Conservation (phyloP, 2,329 filamentous ascomycete species). For the Exophiala spinifera region DNA sequence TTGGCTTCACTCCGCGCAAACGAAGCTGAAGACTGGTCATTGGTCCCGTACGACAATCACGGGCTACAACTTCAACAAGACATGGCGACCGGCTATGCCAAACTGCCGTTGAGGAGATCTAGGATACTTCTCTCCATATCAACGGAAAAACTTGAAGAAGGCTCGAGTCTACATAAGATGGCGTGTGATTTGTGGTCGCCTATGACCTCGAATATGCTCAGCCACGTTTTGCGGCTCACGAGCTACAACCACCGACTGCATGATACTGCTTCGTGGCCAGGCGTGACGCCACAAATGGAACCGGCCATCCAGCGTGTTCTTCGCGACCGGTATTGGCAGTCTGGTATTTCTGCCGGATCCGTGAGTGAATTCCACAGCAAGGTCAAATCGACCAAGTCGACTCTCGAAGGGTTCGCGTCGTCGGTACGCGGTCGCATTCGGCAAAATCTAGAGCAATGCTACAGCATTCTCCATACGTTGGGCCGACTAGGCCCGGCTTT, state of each 20-base stretch:
- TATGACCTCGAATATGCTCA: constrained; percentile 76
- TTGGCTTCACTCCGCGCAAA: constrained; percentile 70
- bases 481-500: constrained; percentile 82
- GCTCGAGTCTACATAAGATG: constrained; percentile 68
- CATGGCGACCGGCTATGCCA: constrained; percentile 65
- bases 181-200: constrained; percentile 83
- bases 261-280: constrained; percentile 78
- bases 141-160: constrained; percentile 79
- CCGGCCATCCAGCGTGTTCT: constrained; percentile 76
- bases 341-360: constrained; percentile 90
- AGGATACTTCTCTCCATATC: constrained; percentile 92
- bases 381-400: constrained; percentile 82
- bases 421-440: constrained; percentile 85
- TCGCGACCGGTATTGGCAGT: constrained; percentile 97
- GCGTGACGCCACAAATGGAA: constrained; percentile 71
- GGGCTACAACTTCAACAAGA: constrained; percentile 75
- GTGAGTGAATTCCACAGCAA: constrained; percentile 95
- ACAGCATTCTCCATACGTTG: constrained; percentile 92
- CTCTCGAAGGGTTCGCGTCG: constrained; percentile 89
- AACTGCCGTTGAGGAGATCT: constrained; percentile 77
- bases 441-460: constrained; percentile 87
- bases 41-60: constrained; percentile 70
- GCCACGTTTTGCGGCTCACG: constrained; percentile 78
- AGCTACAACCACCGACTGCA: constrained; percentile 89
- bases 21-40: constrained; percentile 77